phyloP scores from a whole-genome alignment of 176 grass and related monocot genomes.

The Oryza rufipogon region DNA sequence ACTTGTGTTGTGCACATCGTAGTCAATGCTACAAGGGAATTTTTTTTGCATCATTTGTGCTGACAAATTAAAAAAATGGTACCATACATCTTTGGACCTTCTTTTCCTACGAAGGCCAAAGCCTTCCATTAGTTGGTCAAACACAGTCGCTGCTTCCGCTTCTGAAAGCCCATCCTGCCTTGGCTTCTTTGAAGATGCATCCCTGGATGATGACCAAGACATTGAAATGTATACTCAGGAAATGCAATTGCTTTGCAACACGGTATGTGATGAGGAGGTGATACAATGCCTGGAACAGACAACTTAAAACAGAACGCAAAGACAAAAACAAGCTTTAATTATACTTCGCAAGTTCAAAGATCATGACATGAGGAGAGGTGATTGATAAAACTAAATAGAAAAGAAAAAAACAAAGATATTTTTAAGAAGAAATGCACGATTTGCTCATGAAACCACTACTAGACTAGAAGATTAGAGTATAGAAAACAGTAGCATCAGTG shows the following conservation, averaged over 20 bases:
- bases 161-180: constrained; percentile 65
- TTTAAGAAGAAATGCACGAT: background rate
- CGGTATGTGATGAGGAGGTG: background rate
- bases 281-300: background rate
- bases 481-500: background rate
- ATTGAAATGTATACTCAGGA: background rate
- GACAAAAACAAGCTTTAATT: background rate
- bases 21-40: background rate
- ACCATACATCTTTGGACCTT: constrained; percentile 57
- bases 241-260: constrained; percentile 16
- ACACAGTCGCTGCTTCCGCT: constrained; percentile 66
- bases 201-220: constrained; percentile 39
- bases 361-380: background rate
- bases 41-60: background rate
- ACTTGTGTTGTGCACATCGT: background rate
- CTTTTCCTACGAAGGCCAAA: constrained; percentile 71
- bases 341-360: background rate
- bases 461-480: background rate
- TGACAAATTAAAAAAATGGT: background rate
- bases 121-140: constrained; percentile 82
- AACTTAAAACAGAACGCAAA: background rate
- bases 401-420: background rate
- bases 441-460: background rate
- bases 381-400: background rate
- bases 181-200: constrained; percentile 55